Evolutionary conservation across 2,329 filamentous ascomycete genomes (phyloP).

Genomic region (Beauveria pseudobassiana): DNA sequence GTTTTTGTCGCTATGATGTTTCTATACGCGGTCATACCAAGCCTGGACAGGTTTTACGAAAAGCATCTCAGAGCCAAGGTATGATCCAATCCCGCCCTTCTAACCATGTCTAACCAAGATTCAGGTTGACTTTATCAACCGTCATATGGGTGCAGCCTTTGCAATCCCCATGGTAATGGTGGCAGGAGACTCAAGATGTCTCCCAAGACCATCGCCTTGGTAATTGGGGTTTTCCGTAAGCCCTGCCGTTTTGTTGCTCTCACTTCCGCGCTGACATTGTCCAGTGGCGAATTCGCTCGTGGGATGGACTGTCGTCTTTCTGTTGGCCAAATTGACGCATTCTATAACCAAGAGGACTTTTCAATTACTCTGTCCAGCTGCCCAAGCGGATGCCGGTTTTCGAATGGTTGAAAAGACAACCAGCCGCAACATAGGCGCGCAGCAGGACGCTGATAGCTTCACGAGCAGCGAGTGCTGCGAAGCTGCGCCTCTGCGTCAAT

Average conservation of each 20-base stretch:
- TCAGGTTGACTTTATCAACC: conserved; percentile 43
- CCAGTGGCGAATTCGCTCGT: conserved; percentile 28
- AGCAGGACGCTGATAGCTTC: not conserved
- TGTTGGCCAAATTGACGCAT: conserved; percentile 12
- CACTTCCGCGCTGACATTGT: conserved; percentile 11
- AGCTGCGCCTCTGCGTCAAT: not conserved
- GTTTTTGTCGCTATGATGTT: conserved; percentile 29
- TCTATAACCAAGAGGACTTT: conserved; percentile 14
- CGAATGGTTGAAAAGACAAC: not conserved
- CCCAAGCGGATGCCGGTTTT: not conserved
- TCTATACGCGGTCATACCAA: conserved; percentile 14
- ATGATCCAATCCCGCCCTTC: not conserved
- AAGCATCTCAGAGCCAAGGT: conserved; percentile 28
- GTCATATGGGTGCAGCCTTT: conserved; percentile 44
- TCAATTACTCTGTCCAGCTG: not conserved
- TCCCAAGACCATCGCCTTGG: conserved; percentile 28
- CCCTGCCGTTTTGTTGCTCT: not conserved
- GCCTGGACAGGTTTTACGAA: conserved; percentile 22
- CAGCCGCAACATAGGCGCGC: not conserved
- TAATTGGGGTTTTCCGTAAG: conserved; percentile 39
- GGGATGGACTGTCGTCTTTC: conserved; percentile 28
- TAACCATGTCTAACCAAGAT: too few relatives aligned
- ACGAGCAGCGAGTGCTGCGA: not conserved
- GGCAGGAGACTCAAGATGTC: conserved; percentile 24
- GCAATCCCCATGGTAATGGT: conserved; percentile 42